Conservation (phyloP, 2,329 filamentous ascomycete genomes). For the Volutella citrinella region DNA sequence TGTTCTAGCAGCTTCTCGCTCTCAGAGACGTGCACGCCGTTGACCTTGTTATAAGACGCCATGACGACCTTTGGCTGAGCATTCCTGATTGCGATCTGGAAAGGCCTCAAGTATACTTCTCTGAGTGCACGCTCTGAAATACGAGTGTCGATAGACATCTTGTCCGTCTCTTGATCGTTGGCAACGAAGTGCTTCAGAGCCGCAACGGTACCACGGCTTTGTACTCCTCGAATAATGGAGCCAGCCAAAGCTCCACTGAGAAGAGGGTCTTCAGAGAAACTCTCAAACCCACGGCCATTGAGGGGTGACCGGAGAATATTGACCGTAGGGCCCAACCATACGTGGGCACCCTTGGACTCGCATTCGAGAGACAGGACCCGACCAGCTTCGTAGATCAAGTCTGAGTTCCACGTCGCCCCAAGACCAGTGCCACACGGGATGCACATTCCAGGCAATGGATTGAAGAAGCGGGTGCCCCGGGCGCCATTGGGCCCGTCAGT, state of each 20-base stretch:
- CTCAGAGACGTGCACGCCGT: slow-evolving; percentile 14
- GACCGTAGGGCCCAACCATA: slow-evolving; percentile 59
- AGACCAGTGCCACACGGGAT: slow-evolving; percentile 25
- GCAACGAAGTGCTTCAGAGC: slow-evolving; percentile 35
- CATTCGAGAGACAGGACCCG: slow-evolving; percentile 14
- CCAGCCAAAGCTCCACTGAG: slow-evolving; percentile 22
- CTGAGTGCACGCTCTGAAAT: slow-evolving; percentile 53
- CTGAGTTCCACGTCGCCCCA: slow-evolving; percentile 35
- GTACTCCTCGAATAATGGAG: slow-evolving; percentile 30
- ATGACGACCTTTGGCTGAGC: slow-evolving; percentile 54
- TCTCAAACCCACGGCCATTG: slow-evolving; percentile 63
- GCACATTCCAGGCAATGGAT: slow-evolving; percentile 12
- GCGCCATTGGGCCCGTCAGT: slow-evolving; percentile 16
- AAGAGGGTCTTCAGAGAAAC: slow-evolving; percentile 53
- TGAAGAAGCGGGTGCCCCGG: slow-evolving; percentile 13
- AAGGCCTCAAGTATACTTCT: slow-evolving; percentile 63
- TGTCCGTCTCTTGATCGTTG: no score
- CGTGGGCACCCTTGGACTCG: slow-evolving; percentile 49
- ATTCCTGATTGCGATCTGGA: slow-evolving; percentile 57
- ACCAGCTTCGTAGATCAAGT: slow-evolving; percentile 12
- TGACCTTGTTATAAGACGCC: slow-evolving; percentile 54
- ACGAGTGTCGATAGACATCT: slow-evolving; percentile 44
- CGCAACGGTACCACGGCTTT: slow-evolving; percentile 28
- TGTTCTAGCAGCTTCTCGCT: slow-evolving; percentile 6
- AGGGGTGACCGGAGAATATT: slow-evolving; percentile 61